phyloP scores from a whole-genome alignment of 2,329 filamentous ascomycete genomes.

The Periconia digitata region DNA sequence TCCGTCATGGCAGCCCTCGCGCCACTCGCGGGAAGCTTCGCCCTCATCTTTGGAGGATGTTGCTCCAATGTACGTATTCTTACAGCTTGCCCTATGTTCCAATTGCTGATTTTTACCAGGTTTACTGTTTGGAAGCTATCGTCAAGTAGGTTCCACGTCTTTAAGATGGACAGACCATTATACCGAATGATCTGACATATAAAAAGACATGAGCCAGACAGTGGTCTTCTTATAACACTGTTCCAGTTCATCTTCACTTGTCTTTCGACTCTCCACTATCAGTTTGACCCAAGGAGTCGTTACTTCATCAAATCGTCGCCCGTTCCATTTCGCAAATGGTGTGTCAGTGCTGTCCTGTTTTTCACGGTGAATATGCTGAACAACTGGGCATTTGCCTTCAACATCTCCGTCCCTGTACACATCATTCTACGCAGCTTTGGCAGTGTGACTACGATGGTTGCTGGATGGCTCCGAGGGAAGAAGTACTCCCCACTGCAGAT shows the following conservation, averaged over 20 bases:
- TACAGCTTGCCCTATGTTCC: too few species aligned
- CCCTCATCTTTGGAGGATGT: conserved; percentile 91
- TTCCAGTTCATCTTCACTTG: conserved; percentile 64
- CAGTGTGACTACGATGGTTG: conserved; percentile 90
- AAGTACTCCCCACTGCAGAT: conserved; percentile 79
- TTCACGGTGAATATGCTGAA: conserved; percentile 94
- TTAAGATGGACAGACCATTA: neutral
- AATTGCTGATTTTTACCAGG: conserved; percentile 56
- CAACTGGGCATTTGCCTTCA: conserved; percentile 96
- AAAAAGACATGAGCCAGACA: conserved; percentile 76
- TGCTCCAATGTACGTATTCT: conserved; percentile 76
- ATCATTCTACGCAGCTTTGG: conserved; percentile 95
- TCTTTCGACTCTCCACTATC: conserved; percentile 52
- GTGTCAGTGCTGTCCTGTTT: conserved; percentile 86
- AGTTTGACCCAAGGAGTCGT: conserved; percentile 57
- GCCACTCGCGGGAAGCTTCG: conserved; percentile 61
- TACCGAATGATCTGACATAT: conserved; percentile 16
- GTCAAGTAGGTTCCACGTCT: conserved; percentile 70
- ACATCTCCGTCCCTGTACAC: conserved; percentile 93
- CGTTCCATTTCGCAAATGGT: conserved; percentile 82
- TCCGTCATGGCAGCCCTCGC: conserved; percentile 36
- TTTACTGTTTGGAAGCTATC: conserved; percentile 94
- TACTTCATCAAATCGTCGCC: conserved; percentile 75
- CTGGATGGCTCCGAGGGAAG: conserved; percentile 86
- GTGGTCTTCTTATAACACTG: conserved; percentile 68